Base-by-base conservation (phyloP, 1,139 yeast genomes). In the Nakaseomyces bracarensis region DNA sequence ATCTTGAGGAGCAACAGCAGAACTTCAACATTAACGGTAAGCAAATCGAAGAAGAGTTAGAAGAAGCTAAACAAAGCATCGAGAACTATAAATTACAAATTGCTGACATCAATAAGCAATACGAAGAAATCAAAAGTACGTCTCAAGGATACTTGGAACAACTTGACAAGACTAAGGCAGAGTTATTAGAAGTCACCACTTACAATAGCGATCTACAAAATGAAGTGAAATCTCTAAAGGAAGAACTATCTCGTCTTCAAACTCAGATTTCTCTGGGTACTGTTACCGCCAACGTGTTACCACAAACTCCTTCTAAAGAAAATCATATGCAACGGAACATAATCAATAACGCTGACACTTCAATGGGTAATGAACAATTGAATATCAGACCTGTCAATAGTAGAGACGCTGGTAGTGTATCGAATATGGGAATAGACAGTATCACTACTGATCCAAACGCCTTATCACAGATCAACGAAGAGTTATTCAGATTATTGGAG, bases 141-240 rank as follows among this genome's bases (percentile, higher is more conserved):
- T 81, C 82, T 14, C 74, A 70, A 45, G 69, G 71, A 36, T 79
- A 79, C 36, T 63, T 82, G 42, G 77, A 73, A 41, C 81, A 80
- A 54, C 71, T 87, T 54, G 74, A 76, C 45, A 65, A 70, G 37
- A 82, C 84, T 3, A 79, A 75, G 63, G 72, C 70, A 41, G 77
- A 77, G 40, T 69, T 86, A 41, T 66, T 74, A 27, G 80, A 80
- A 54, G 74, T 79, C 47, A 79, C 77, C 49, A 74, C 79, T 19
- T 77, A 79, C 52, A 91, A 82, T 51, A 75, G 72, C 36, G 86
- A 81, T 50, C 56, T 85, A 58, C 79, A 79, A 57, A 70, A 75
- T 37, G 79, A 82, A 45, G 79, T 82, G 45, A 78, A 77, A 47
- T 79, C 81, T 55, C 70, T 84, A 61, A 82, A 82, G 60, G 69